phyloP scores from a whole-genome alignment of 768 basidiomycete species.

The Macrolepiota dolichaula region DNA sequence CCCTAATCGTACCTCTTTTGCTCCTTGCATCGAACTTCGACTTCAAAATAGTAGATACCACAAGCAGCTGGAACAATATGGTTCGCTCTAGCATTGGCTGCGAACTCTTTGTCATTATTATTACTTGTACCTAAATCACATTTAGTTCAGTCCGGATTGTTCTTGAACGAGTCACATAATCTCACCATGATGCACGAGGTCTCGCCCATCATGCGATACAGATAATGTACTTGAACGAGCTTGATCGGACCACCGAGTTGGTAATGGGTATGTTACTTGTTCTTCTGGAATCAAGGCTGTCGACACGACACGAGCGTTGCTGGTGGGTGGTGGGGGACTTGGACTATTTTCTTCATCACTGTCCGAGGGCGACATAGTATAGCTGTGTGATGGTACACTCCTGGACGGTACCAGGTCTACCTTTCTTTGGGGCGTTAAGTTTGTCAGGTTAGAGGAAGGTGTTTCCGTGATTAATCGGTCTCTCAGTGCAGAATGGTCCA shows the following conservation, averaged over 20 bases:
- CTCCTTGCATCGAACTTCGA: slow-evolving; percentile 78
- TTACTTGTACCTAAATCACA: slow-evolving; percentile 41
- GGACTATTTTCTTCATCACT: slow-evolving; percentile 66
- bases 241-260: slow-evolving; percentile 78
- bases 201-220: slow-evolving; percentile 69
- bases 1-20: slow-evolving; percentile 62
- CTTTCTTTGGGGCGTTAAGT: slow-evolving; percentile 29
- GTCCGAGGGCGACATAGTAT: slow-evolving; percentile 43
- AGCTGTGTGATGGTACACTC: slow-evolving; percentile 15
- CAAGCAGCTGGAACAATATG: slow-evolving; percentile 78
- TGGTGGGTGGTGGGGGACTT: slow-evolving; percentile 43
- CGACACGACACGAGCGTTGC: slow-evolving; percentile 13
- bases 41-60: slow-evolving; percentile 95
- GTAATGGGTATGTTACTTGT: slow-evolving; percentile 48
- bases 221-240: slow-evolving; percentile 55
- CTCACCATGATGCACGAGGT: slow-evolving; percentile 68
- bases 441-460: slow-evolving; percentile 30
- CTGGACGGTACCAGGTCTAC: slow-evolving; percentile 24
- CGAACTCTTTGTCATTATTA: slow-evolving; percentile 67
- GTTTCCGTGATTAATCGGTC: slow-evolving; percentile 60
- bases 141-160: not conserved
- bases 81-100: slow-evolving; percentile 77
- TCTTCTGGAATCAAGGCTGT: slow-evolving; percentile 29
- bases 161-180: not conserved
- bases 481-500: slow-evolving; percentile 73